phyloP scores from a whole-genome alignment of 2,329 filamentous ascomycete species.

The Dichotomopilus funicola region DNA sequence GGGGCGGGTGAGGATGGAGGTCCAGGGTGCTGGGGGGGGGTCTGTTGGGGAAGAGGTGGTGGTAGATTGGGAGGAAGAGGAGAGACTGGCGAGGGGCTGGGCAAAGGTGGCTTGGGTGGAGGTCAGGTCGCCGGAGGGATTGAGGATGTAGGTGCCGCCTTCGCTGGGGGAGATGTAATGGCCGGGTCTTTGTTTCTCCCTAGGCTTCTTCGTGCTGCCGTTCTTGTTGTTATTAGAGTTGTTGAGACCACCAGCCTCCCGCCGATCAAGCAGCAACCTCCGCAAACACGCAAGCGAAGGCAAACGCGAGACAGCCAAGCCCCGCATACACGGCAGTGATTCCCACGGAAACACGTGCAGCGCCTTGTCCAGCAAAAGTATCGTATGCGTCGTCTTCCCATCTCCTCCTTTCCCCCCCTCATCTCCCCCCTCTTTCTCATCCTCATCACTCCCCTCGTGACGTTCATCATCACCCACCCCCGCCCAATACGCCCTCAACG shows the following conservation, averaged over 20 bases:
- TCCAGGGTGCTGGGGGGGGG: conserved; percentile 58
- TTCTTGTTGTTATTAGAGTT: conserved; percentile 20
- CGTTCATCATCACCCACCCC: conserved; percentile 32
- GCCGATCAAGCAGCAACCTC: conserved; percentile 60
- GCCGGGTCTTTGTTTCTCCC: conserved; percentile 30
- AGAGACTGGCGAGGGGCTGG: conserved; percentile 45
- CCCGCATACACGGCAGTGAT: conserved; percentile 78
- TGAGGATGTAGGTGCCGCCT: conserved; percentile 77
- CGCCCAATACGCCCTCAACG: conserved; percentile 69
- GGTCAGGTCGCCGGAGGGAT: conserved; percentile 76
- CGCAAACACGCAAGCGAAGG: conserved; percentile 79
- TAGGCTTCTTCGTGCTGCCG: conserved; percentile 14
- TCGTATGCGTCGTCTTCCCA: conserved; percentile 56
- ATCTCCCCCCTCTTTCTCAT: neutral
- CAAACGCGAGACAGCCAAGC: conserved; percentile 74
- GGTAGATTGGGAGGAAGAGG: too few species aligned
- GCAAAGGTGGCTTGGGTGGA: conserved; percentile 74
- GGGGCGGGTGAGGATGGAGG: conserved; percentile 56
- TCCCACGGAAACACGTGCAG: conserved; percentile 95
- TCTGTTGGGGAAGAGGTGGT: conserved; percentile 24
- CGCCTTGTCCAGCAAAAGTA: conserved; percentile 85
- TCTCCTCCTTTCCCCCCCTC: neutral
- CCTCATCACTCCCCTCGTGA: neutral
- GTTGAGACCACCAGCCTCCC: conserved; percentile 5
- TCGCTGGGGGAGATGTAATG: conserved; percentile 48